phyloP scores from a whole-genome alignment of 2,329 filamentous ascomycete genomes.

The Cladosporium sp. region DNA sequence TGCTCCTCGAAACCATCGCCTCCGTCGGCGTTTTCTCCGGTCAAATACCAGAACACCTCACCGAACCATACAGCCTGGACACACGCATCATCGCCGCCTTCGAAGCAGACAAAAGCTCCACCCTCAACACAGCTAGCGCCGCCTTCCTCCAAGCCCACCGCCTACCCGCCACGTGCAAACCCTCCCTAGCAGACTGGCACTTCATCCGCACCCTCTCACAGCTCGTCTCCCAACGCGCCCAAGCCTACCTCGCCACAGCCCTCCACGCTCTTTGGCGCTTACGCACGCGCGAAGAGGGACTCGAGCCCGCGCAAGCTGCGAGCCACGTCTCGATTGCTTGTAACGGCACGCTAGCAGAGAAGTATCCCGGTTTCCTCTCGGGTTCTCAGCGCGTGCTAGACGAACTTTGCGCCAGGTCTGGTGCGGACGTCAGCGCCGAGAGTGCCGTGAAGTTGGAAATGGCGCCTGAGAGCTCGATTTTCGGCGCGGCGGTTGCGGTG shows the following conservation, averaged over 20 bases:
- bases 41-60: slow-evolving; percentile 48
- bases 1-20: slow-evolving; percentile 56
- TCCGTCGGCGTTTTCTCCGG: slow-evolving; percentile 54
- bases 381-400: slow-evolving; percentile 62
- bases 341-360: slow-evolving; percentile 74
- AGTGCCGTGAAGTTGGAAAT: slow-evolving; percentile 57
- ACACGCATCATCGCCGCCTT: slow-evolving; percentile 55
- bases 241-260: slow-evolving; percentile 58
- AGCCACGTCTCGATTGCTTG: slow-evolving; percentile 57
- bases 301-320: slow-evolving; percentile 25
- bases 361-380: slow-evolving; percentile 64
- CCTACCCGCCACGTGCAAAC: slow-evolving; percentile 34
- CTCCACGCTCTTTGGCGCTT: slow-evolving; percentile 59
- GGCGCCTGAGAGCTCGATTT: slow-evolving; percentile 68
- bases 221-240: slow-evolving; percentile 54
- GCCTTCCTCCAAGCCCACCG: slow-evolving; percentile 50
- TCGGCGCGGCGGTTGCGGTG: slow-evolving; percentile 67
- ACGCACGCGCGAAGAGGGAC: slow-evolving; percentile 43
- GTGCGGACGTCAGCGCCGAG: slow-evolving; percentile 26
- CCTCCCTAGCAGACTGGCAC: slow-evolving; percentile 46
- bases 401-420: slow-evolving; percentile 44
- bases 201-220: slow-evolving; percentile 52
- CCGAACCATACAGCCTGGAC: slow-evolving; percentile 55
- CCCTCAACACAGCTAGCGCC: slow-evolving; percentile 36
- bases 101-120: slow-evolving; percentile 43